These are phyloP conservation scores for Staphylotrichum tortipilum DNA, from an alignment of 495 filamentous ascomycete genomes.

Conservation along the genomic window DNA sequence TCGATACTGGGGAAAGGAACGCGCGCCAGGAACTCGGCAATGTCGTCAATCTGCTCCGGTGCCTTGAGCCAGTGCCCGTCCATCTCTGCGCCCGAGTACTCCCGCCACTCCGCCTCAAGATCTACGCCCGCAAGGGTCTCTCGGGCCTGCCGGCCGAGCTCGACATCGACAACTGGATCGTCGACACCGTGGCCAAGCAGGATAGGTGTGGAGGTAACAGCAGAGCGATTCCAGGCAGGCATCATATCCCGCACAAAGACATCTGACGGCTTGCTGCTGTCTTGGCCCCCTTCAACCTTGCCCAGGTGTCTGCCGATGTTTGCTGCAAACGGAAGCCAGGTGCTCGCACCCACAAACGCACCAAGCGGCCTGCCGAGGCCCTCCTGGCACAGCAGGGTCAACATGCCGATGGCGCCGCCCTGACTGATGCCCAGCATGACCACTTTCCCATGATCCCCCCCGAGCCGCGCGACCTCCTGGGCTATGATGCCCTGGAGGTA, in stretches of 20 bases:
- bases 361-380: conserved; percentile 9
- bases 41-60: conserved; percentile 19
- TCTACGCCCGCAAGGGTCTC: conserved; percentile 7
- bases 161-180: conserved; percentile 12
- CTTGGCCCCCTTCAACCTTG: neutral
- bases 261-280: neutral
- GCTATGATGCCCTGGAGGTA: conserved; percentile 7
- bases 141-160: conserved; percentile 9
- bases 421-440: conserved; percentile 48
- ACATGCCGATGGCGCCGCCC: conserved; percentile 41
- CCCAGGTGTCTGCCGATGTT: neutral
- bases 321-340: conserved; percentile 41
- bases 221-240: neutral
- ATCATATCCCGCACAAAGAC: conserved; percentile 6
- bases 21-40: conserved; percentile 8
- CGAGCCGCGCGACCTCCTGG: conserved; percentile 3
- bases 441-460: neutral
- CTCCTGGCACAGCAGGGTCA: conserved; percentile 25
- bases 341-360: conserved; percentile 43
- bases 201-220: neutral
- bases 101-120: conserved; percentile 11
- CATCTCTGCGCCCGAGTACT: conserved; percentile 12
- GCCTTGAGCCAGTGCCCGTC: conserved; percentile 21
- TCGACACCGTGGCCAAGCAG: conserved; percentile 15
- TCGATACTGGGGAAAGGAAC: no score